phyloP scores from a whole-genome alignment of 202 grass and related monocot genomes.

The Panicum hallii region DNA sequence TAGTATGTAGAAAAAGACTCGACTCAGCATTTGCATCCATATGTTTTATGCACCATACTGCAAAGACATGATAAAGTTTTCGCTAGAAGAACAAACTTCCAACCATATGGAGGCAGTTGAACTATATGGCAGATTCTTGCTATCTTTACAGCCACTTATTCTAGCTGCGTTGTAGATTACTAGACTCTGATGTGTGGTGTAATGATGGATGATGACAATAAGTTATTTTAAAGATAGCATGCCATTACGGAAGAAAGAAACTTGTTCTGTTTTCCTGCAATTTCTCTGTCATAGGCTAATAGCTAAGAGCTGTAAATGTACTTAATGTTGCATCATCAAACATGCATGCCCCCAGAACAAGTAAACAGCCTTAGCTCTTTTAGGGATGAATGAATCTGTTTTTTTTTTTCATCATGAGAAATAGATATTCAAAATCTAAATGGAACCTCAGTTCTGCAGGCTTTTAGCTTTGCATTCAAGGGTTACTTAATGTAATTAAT shows the following conservation, averaged over 20 bases:
- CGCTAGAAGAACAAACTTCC: background rate
- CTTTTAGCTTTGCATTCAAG: too few species aligned
- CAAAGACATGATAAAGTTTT: background rate
- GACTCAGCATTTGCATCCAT: background rate
- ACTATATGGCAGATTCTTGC: constrained; percentile 1
- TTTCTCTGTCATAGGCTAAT: background rate
- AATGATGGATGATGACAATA: background rate
- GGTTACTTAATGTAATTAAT: background rate
- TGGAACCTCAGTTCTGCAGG: too few species aligned
- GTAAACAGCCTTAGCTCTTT: background rate
- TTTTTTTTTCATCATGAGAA: background rate
- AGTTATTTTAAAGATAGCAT: background rate
- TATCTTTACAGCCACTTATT: background rate
- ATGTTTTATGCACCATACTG: background rate
- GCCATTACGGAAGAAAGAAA: background rate
- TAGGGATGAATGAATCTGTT: background rate
- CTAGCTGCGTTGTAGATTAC: background rate
- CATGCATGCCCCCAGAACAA: background rate
- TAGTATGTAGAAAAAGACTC: background rate
- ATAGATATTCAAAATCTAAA: too few species aligned
- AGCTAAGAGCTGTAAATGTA: constrained; percentile 14
- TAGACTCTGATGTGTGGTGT: too few species aligned
- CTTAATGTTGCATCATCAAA: constrained; percentile 13
- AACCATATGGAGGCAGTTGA: background rate
- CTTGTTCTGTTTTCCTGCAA: constrained; percentile 29